Evolutionary conservation across 1,139 yeast genomes (phyloP), one percentile per base, ranked within the genome.

Genomic region (Spathaspora sp.): DNA sequence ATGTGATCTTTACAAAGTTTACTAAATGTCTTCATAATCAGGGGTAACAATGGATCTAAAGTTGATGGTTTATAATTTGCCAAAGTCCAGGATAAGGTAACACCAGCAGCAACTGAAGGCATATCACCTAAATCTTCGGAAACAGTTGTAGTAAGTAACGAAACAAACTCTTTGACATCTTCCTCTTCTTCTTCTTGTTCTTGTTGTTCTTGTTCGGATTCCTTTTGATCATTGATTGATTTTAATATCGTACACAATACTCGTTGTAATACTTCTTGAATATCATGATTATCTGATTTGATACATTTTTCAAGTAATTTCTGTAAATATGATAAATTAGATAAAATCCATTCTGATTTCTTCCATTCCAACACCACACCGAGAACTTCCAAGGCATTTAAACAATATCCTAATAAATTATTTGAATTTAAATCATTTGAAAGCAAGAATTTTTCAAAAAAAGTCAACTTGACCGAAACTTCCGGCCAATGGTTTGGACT

Each of bases 91-190:
- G 95, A 84, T 43, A 93, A 71, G 16, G 90, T 85, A 1, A 91
- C 91, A 53, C 97, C 97, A 7, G 97, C 95, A 15, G 95, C 93
- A 43, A 88, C 82, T 0, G 95, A 84, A n/a, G 88, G 84, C 57
- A 85, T 83, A 43, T 84, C 85, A 43, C 86, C 83, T 55, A 95
- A 72, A 63, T 91, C 96, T 58, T 93, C 97, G 8, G 88, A 81
- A 27, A 91, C 84, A 6, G 89, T 86, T 10, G 82, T 72, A 2
- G 81, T 78, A 46, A 93, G 67, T 43, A 84, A 71, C 2, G 76
- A 67, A 46, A 88, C 69, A 59, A 91, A 90, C 6, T 75, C 70
- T 54, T 80, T 82, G 1, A 81, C 79, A 38, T 78, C 82, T 20
- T 84, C 89, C 0, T 80, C 79, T 42, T 72, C 76, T 33, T 74